Percentiles rank a stretch among this genome's conserved stretches.
These are phyloP conservation scores for Atkinsonella texensis DNA, from an alignment of 2,329 filamentous ascomycete genomes.

Conservation along the genomic window DNA sequence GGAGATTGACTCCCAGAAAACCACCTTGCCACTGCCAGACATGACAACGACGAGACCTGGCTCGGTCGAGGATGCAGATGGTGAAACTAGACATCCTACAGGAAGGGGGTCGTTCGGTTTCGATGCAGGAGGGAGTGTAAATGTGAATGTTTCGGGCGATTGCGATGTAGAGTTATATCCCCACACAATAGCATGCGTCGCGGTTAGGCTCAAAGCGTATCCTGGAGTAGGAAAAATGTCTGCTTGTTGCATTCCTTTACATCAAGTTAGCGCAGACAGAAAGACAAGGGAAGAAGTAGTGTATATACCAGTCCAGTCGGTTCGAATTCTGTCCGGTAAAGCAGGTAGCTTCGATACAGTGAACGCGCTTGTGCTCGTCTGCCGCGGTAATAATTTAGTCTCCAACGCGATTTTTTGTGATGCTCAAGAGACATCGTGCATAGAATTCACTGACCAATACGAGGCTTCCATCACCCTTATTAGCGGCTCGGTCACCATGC, in stretches of 20 bases:
- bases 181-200: conserved; percentile 80
- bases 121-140: conserved; percentile 64
- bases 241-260: conserved; percentile 50
- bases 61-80: conserved; percentile 64
- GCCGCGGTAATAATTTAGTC: conserved; percentile 2
- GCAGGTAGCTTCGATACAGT: conserved; percentile 74
- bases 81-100: conserved; percentile 70
- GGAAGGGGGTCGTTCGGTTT: conserved; percentile 62
- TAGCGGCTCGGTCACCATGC: conserved; percentile 44
- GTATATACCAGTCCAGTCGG: conserved; percentile 50
- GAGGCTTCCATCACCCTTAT: conserved; percentile 56
- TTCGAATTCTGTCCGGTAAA: conserved; percentile 64
- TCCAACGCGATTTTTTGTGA: neutral
- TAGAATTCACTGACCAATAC: conserved; percentile 41
- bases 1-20: conserved; percentile 93
- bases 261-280: neutral
- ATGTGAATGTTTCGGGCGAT: conserved; percentile 66
- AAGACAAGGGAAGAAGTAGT: neutral
- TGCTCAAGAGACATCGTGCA: neutral
- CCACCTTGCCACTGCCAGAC: conserved; percentile 70
- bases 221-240: conserved; percentile 52
- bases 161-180: conserved; percentile 61
- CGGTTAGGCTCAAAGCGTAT: conserved; percentile 71
- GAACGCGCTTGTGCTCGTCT: conserved; percentile 80
- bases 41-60: conserved; percentile 80